Evolutionary conservation across 192 early-diverging fungal species (phyloP), one percentile per base, ranked within the genome.

Genomic region (Coemansia sp.): DNA sequence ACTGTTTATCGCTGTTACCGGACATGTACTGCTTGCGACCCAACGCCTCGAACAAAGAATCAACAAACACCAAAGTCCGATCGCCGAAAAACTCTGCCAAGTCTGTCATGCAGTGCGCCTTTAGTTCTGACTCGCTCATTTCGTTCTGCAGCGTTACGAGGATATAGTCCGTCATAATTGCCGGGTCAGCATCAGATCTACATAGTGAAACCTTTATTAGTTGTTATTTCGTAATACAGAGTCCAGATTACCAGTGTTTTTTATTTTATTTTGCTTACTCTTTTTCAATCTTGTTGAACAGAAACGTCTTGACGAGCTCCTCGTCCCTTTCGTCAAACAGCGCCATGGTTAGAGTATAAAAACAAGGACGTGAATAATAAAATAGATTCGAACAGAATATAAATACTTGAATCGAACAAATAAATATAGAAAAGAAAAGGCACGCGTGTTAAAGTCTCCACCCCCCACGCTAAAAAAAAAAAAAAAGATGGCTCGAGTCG

Each of bases 101-200:
- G 39, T 81, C 78, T 37, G 50, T 68, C 59, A 68, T 70, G 64
- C 78, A 81, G 62, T 76, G 70, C 46, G 63, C 62, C 61, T 76
- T 72, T 9, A 76, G 68, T 21, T 75, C 78, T 6, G 34, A 14
- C 45, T 62, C 70, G 50, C 45, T 64, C 74, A 76, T 76, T 53
- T 81, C 74, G 74, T 81, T 81, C 44, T 76, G 73, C 60, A 81
- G 62, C 7, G 78, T 81, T 0, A 81, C 71, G 32, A 81, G 39
- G 25, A 81, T 70, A 42, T 81, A 81, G 70, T 81, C 78, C 4
- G 78, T 66, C 78, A 81, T 76, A n/a, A 73, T 81, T 0, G 45
- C 69, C 0, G 78, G 78, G 50, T 81, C 78, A 11, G 74, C 74
- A 63, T 76, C 78, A 32, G 67, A 76, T 37, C 75, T 77, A 75